These are phyloP conservation scores for Hanseniaspora pseudoguilliermondii DNA, from an alignment of 805 yeast species.

Conservation along the genomic window DNA sequence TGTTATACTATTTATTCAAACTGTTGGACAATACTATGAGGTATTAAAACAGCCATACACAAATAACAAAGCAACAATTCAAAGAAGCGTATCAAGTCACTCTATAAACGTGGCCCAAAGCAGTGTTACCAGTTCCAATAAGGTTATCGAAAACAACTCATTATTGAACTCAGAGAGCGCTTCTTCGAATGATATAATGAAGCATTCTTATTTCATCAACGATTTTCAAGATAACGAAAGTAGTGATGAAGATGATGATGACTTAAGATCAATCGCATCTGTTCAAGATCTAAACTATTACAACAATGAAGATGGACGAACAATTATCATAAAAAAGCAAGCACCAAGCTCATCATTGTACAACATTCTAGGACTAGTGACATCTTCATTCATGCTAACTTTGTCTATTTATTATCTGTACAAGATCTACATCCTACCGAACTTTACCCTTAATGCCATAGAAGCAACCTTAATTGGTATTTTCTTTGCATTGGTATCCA, in stretches of 20 bases:
- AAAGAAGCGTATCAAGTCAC: neutral
- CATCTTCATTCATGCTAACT: constrained; percentile 64
- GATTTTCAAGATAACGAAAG: neutral
- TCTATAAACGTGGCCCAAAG: neutral
- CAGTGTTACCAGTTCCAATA: neutral
- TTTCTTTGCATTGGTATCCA: constrained; percentile 58
- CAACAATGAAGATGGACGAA: constrained; percentile 2
- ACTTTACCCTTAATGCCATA: constrained; percentile 53
- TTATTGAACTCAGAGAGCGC: neutral
- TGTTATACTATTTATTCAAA: constrained; percentile 80
- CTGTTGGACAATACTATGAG: constrained; percentile 68
- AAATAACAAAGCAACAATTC: constrained; percentile 20
- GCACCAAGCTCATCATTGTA: constrained; percentile 55
- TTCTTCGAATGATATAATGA: neutral
- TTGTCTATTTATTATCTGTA: constrained; percentile 66
- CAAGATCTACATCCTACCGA: constrained; percentile 68
- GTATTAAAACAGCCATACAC: constrained; percentile 36
- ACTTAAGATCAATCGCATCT: constrained; percentile 12
- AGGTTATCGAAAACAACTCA: neutral
- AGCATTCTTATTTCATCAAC: neutral
- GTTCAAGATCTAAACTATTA: constrained; percentile 6
- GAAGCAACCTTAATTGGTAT: constrained; percentile 81
- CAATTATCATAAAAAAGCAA: neutral
- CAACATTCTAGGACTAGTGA: constrained; percentile 59
- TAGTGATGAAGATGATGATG: constrained; percentile 3